Percentiles rank a stretch among this genome's conserved stretches.
Evolutionary conservation across 192 early-diverging fungal species (phyloP).

Genomic region (Dissophora ornata): DNA sequence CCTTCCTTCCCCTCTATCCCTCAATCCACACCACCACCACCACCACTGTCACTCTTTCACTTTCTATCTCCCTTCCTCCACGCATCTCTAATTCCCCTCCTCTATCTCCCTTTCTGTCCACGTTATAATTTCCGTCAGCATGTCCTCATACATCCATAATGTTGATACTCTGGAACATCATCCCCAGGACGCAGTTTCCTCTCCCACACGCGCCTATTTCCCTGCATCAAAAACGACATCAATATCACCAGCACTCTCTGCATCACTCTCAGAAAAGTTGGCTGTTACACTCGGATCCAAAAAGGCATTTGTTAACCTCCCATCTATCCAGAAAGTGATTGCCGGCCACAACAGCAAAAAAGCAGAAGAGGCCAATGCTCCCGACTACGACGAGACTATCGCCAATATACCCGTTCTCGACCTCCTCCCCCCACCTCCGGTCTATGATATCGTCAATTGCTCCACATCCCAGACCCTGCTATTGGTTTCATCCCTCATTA

Average conservation of each 20-base stretch:
- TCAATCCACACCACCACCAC: too few relatives aligned
- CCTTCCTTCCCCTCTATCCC: not conserved
- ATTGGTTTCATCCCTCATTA: conserved; percentile 61
- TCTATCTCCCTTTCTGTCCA: not conserved
- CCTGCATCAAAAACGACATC: conserved; percentile 23
- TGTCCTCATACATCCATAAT: conserved; percentile 23
- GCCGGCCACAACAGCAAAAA: conserved; percentile 22
- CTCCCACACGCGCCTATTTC: conserved; percentile 38
- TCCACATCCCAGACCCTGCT: conserved; percentile 58
- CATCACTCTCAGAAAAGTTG: conserved; percentile 22
- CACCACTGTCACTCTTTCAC: too few relatives aligned
- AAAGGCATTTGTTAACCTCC: conserved; percentile 42
- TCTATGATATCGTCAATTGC: conserved; percentile 61
- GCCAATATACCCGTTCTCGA: conserved; percentile 51
- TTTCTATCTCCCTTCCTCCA: not conserved
- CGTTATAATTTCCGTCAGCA: conserved; percentile 1
- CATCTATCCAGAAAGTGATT: conserved; percentile 47
- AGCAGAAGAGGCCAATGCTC: conserved; percentile 22
- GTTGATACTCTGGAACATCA: conserved; percentile 14
- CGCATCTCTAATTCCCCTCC: not conserved
- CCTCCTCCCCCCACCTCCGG: conserved; percentile 43
- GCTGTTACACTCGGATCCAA: conserved; percentile 30
- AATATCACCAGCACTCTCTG: conserved; percentile 1
- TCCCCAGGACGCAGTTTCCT: conserved; percentile 12
- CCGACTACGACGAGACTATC: conserved; percentile 41